Conservation (phyloP, 768 basidiomycete genomes). For the Calocera cornea region DNA sequence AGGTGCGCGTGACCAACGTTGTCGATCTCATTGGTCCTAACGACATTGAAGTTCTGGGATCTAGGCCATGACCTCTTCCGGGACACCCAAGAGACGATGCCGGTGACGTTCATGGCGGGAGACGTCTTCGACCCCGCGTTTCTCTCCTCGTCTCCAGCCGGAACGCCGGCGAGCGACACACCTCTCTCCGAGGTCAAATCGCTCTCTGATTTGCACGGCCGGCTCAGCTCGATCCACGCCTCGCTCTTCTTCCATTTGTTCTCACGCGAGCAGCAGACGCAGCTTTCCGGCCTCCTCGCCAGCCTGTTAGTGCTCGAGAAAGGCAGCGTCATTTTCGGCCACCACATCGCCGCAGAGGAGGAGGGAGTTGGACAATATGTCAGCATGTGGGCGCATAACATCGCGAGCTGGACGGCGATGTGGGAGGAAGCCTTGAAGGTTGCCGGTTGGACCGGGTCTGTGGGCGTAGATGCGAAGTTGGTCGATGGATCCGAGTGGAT, state of each 20-base stretch:
- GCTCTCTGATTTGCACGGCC: background rate
- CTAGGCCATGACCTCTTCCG: background rate
- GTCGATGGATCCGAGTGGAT: no score
- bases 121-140: background rate
- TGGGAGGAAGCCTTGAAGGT: no score
- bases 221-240: slow-evolving; percentile 13
- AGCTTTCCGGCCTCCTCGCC: slow-evolving; percentile 32
- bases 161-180: background rate
- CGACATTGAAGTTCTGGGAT: background rate
- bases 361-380: background rate
- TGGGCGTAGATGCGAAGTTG: no score
- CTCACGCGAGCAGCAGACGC: slow-evolving; percentile 27
- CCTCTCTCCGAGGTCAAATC: background rate
- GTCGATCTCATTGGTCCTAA: background rate
- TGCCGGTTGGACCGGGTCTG: no score
- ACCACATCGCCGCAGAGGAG: background rate
- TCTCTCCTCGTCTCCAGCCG: background rate
- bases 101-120: background rate
- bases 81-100: background rate
- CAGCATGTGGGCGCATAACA: background rate
- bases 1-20: background rate
- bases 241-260: slow-evolving; percentile 30
- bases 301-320: slow-evolving; percentile 31
- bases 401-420: background rate
- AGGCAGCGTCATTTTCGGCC: slow-evolving; percentile 37